A percentile compares a stretch with the other conserved stretches of the same genome.
Evolutionary conservation across 176 grass and related monocot species (phyloP).

Genomic region (Stipa capillata): DNA sequence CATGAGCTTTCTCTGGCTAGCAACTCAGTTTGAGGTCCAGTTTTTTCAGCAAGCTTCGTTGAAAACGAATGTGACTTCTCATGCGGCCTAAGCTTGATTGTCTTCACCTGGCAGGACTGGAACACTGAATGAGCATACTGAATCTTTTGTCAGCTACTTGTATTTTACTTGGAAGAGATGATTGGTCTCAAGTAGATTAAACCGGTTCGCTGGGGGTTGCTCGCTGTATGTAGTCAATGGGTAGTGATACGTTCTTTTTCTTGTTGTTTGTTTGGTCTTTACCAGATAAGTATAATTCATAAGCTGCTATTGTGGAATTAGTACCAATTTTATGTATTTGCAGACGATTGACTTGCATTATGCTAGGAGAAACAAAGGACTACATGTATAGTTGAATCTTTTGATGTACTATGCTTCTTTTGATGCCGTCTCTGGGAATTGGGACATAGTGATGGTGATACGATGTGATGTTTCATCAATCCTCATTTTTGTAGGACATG

Average conservation of each 20-base stretch:
- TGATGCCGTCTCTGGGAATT: not conserved
- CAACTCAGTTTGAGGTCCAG: slow-evolving; percentile 28
- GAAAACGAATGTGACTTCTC: not conserved
- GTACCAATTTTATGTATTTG: slow-evolving; percentile 35
- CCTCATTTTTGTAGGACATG: slow-evolving; percentile 3
- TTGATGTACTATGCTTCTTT: not conserved
- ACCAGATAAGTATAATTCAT: slow-evolving; percentile 37
- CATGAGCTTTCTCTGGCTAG: slow-evolving; percentile 73
- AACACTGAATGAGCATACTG: not conserved
- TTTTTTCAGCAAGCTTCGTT: not conserved
- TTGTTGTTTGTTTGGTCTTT: slow-evolving; percentile 31
- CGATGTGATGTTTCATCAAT: not conserved
- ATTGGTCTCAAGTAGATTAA: not conserved
- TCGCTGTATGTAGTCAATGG: slow-evolving; percentile 17
- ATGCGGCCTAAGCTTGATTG: not conserved
- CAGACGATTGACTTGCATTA: slow-evolving; percentile 24
- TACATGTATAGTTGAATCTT: slow-evolving; percentile 27
- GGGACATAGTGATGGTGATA: not conserved
- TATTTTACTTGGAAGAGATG: slow-evolving; percentile 13
- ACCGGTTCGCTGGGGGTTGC: not conserved
- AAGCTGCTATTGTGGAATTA: slow-evolving; percentile 29
- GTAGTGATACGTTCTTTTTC: slow-evolving; percentile 30
- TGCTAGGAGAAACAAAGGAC: slow-evolving; percentile 27
- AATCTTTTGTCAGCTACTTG: slow-evolving; percentile 6
- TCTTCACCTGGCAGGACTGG: not conserved